phyloP scores from a whole-genome alignment of 1,284 basidiomycete species.

The Ceratobasidium sp. region DNA sequence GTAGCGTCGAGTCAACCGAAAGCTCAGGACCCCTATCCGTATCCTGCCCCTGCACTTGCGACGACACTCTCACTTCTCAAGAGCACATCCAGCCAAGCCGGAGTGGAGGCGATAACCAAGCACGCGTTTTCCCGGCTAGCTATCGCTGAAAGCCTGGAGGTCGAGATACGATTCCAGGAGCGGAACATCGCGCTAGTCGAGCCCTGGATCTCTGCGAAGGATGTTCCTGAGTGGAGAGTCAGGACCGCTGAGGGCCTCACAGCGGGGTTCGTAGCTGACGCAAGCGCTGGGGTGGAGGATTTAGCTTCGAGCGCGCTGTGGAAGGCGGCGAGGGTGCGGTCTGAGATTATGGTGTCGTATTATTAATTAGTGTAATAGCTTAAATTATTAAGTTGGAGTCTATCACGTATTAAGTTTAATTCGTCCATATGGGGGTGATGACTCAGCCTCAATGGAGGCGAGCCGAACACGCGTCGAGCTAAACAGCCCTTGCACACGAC shows the following conservation, averaged over 20 bases:
- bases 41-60: slow-evolving; percentile 8
- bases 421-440: neutral
- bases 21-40: neutral
- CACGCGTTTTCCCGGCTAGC: slow-evolving; percentile 7
- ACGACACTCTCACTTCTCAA: neutral
- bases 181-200: neutral
- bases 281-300: neutral
- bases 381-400: neutral
- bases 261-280: slow-evolving; percentile 15
- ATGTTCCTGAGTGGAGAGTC: neutral
- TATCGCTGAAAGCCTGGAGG: neutral
- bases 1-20: neutral
- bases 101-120: neutral
- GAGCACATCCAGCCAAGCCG: neutral
- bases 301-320: neutral
- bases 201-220: slow-evolving; percentile 6
- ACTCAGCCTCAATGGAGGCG: neutral
- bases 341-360: slow-evolving; percentile 5
- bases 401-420: neutral
- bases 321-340: neutral
- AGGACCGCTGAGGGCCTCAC: neutral
- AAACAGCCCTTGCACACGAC: slow-evolving; percentile 32
- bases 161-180: too few relatives aligned
- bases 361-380: neutral
- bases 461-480: slow-evolving; percentile 32